Base-by-base conservation (phyloP, 768 basidiomycete genomes). In the Serendipita sp. region DNA sequence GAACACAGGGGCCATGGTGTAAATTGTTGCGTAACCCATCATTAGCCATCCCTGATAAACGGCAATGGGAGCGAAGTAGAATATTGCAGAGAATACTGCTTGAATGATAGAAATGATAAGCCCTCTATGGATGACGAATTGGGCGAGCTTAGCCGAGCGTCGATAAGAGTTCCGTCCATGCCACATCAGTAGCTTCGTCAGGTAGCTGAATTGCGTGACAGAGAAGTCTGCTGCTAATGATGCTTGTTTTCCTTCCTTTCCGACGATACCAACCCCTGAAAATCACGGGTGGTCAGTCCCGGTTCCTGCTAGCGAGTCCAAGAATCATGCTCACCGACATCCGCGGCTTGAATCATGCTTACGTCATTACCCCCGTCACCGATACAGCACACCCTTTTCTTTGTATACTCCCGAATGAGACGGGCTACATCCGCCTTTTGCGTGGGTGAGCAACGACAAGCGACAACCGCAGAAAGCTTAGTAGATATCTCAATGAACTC, bases 321-420 rank as follows among this genome's bases (percentile, higher is more conserved):
- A 44, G 15, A 52, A 47, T 10, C 36, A 36, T 36, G 3, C 91
- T 72, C 56, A 92, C 93, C 95, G 66, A 99, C 93, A 70, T 98
- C 92, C 2, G 96, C 96, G 1, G 96, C 96, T 71, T 98, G 96
- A 67, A 99, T 99, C 96, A 99, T 99, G 73, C 90, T 92, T 67
- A 99, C 96, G 72, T 99, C 96, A 73, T 99, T 99, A 3, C 96
- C 96, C 38, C 96, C 96, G 75, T 99, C 96, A 1, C 96, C 96
- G 66, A 98, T 98, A 72, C 96, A 98, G 73, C 95, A 98, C 0
- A 99, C 95, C 0, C 95, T 84, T 74, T 97, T 98, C 76, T 85
- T 88, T 2, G 95, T 96, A 71, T 86, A 85, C 16, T 81, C 78
- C 4, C 96, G 86, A 67, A 99, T 98, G 41, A 99, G 78, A 3